Base-by-base conservation (phyloP, 176 grass and related monocot genomes). In the Oryza rufipogon region DNA sequence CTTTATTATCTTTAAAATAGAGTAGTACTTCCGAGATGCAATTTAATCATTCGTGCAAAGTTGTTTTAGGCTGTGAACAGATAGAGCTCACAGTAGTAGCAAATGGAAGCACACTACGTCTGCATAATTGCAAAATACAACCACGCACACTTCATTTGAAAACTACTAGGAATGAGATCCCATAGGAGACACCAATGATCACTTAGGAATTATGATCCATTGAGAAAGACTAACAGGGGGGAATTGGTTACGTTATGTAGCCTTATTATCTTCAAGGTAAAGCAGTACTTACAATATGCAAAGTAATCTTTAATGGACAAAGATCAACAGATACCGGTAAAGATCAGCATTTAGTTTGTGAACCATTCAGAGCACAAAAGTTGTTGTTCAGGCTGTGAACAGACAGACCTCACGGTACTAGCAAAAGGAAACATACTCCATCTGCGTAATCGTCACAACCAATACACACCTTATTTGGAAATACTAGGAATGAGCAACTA, bases 391-490 rank as follows among this genome's bases (percentile, higher is more conserved):
- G 32, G 68, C 64, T 80, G 66, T 56, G 80, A 68, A 74, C 44
- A 87, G 69, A 71, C 20, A 72, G 16, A 32, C 16, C 76, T 49
- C 70, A 66, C 22, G 13, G 44, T 54, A 33, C 15, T 74, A 52
- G 79, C 5, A 61, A 64, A 65, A 76, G 75, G 83, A 64, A 20
- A 84, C 80, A 79, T 34, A 79, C 30, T 80, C 76, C 64, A 49
- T 77, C 64, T 87, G 84, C 0, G 9, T 63, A 63, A 58, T 80
- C 68, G 71, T 26, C 79, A 78, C 58, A 83, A 78, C 83, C 88
- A 66, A 83, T 83, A 76, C 10, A 1, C 85, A 80, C 23, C 80
- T 91, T 87, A 87, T 91, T 91, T 19, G 74, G 75, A 69, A 75
- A 79, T 34, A 61, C 80, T 68, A 83, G 84, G 48, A 87, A 42